Percentiles rank a stretch among this genome's conserved stretches.
These are phyloP conservation scores for Vachellia pachyceras DNA, from an alignment of 306 rosid species.

Conservation along the genomic window DNA sequence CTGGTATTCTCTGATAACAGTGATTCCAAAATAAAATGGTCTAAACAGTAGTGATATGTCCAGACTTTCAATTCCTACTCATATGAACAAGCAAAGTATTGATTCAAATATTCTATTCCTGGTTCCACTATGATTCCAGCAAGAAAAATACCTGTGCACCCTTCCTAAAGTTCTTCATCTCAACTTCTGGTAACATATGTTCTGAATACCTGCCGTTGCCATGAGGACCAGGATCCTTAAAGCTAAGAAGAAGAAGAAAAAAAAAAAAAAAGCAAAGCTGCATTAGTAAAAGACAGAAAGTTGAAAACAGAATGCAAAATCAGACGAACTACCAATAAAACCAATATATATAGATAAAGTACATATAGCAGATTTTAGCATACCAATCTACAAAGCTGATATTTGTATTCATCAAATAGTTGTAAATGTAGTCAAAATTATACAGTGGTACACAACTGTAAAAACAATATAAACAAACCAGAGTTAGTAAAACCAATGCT, in stretches of 20 bases:
- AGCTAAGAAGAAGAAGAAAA: conserved; percentile 56
- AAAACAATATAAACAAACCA: conserved; percentile 43
- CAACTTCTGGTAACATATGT: conserved; percentile 96
- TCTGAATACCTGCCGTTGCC: conserved; percentile 96
- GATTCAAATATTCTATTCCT: conserved; percentile 26
- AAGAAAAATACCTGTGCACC: conserved; percentile 89
- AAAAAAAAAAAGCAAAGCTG: conserved; percentile 19
- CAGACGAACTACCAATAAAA: conserved; percentile 14
- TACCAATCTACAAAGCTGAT: conserved; percentile 97
- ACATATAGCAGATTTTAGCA: conserved; percentile 34
- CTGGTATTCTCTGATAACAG: conserved; percentile 13
- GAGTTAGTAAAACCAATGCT: conserved; percentile 40
- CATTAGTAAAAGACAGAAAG: conserved; percentile 32
- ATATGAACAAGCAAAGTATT: background rate
- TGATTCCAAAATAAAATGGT: conserved; percentile 20
- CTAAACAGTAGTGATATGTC: conserved; percentile 12
- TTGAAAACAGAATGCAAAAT: conserved; percentile 35
- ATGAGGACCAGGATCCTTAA: conserved; percentile 97
- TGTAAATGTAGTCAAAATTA: conserved; percentile 79
- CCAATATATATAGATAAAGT: conserved; percentile 20
- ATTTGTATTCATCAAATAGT: conserved; percentile 78
- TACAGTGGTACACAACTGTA: conserved; percentile 95
- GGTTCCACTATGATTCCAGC: conserved; percentile 30
- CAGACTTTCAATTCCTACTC: conserved; percentile 27
- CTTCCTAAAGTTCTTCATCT: conserved; percentile 90